Evolutionary conservation across 2,329 filamentous ascomycete genomes (phyloP), one percentile per base, ranked within the genome.

Genomic region (Hymenoscyphus scutula): DNA sequence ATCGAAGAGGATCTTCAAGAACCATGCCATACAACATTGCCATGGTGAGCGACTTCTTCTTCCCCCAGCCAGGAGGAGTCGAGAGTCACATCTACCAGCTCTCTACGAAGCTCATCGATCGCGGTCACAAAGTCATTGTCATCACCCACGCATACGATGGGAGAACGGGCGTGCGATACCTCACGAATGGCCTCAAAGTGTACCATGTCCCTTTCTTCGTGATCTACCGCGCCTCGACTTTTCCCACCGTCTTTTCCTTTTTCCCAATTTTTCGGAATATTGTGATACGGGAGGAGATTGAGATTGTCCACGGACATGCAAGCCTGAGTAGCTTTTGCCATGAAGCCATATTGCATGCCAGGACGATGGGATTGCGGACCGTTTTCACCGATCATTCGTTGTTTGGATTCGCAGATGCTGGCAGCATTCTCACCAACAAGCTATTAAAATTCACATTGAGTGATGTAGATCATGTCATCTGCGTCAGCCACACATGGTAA

Each of bases 41-140:
- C 66, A 99, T 99, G 95, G 91, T 97, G 76, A 93, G 94, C 84
- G 95, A 99, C 82, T 97, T 96, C 84, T 99, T 99, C 87, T 99
- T 96, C 75, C 95, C 95, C 15, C 94, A 98, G 74, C 94, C 95
- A 59, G 93, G 95, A 74, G 95, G 95, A 71, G 87, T 99, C 68
- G 95, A 99, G 80, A 96, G 92, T 77, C 95, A 99, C 78, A 98
- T 99, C 71, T 99, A 99, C 80, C 95, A 99, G 77, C 82, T 99
- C 48, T 95, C 94, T 34, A 91, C 90, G 62, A 99, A 98, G 83
- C 86, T 99, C 69, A 92, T 98, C 69, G 94, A 99, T 76, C 91
- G 95, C 48, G 95, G 95, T 48, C 95, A 99, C 81, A 97, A 97
- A 79, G 94, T 99, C 71, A 91, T 99, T 67, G 90, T 99, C 73